A percentile compares a stretch with the other conserved stretches of the same genome.
Conservation (phyloP, 805 yeast genomes). For the Metschnikowia lachancei region DNA sequence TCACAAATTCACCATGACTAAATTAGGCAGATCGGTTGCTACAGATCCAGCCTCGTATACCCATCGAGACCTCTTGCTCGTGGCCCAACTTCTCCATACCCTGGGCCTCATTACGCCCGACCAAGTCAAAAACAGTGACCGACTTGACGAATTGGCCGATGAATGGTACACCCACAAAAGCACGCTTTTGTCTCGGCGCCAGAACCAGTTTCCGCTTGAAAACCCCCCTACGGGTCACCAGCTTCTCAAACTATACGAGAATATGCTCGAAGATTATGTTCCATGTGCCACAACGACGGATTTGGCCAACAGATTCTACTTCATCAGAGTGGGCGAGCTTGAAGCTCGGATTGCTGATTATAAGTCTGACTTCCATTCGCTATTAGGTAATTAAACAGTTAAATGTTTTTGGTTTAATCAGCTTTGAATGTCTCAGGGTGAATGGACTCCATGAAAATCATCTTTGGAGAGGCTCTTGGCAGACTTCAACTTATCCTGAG, state of each 20-base stretch:
- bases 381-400: conserved; percentile 1
- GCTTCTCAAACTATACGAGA: conserved; percentile 25
- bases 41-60: conserved; percentile 18
- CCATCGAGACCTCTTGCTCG: conserved; percentile 34
- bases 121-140: conserved; percentile 15
- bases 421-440: too few relatives aligned
- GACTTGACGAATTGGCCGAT: conserved; percentile 24
- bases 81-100: conserved; percentile 39
- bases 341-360: conserved; percentile 24
- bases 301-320: conserved; percentile 38
- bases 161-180: conserved; percentile 34
- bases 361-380: conserved; percentile 18
- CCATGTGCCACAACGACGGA: conserved; percentile 36
- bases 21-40: conserved; percentile 8
- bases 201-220: conserved; percentile 17
- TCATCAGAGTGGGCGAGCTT: conserved; percentile 31
- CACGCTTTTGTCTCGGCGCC: conserved; percentile 24
- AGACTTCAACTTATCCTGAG: too few relatives aligned
- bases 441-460: too few relatives aligned
- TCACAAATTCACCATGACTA: neutral
- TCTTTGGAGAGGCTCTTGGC: too few relatives aligned
- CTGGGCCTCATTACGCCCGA: conserved; percentile 30
- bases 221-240: conserved; percentile 22
- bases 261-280: conserved; percentile 25
- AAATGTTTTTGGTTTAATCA: too few relatives aligned